Evolutionary conservation across 768 basidiomycete genomes (phyloP).

Genomic region (Tricholoma saponaceum): DNA sequence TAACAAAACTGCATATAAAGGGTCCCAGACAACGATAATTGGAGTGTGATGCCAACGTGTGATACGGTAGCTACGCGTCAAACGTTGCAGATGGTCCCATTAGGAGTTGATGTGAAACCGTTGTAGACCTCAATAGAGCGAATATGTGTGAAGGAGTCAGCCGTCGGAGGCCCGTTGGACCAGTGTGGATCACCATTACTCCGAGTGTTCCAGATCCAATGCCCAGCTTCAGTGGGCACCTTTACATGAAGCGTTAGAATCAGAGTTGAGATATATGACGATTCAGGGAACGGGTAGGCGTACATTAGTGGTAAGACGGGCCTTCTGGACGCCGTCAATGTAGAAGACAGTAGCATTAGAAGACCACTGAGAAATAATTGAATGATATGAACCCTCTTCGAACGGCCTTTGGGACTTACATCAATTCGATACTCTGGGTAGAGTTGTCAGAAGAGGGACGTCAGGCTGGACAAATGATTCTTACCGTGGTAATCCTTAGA

Average conservation of each 20-base stretch:
- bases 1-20: no score
- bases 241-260: conserved; percentile 5
- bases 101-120: conserved; percentile 22
- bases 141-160: conserved; percentile 31
- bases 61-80: background rate
- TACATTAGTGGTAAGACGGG: conserved; percentile 27
- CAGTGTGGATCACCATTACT: conserved; percentile 30
- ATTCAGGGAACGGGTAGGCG: background rate
- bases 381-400: background rate
- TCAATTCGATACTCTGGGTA: conserved; percentile 31
- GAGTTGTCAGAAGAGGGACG: background rate
- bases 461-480: conserved; percentile 1
- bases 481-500: conserved; percentile 29
- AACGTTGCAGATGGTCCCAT: conserved; percentile 22
- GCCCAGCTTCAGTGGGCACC: conserved; percentile 26
- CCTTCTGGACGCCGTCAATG: conserved; percentile 28
- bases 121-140: conserved; percentile 31
- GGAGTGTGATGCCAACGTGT: background rate
- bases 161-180: conserved; percentile 32
- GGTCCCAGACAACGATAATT: no score
- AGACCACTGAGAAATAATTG: conserved; percentile 21
- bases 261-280: background rate
- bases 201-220: conserved; percentile 34
- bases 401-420: conserved; percentile 14
- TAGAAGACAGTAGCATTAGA: conserved; percentile 27